Conservation (phyloP, 2,329 filamentous ascomycete species). For the Chaetomium globosum region DNA sequence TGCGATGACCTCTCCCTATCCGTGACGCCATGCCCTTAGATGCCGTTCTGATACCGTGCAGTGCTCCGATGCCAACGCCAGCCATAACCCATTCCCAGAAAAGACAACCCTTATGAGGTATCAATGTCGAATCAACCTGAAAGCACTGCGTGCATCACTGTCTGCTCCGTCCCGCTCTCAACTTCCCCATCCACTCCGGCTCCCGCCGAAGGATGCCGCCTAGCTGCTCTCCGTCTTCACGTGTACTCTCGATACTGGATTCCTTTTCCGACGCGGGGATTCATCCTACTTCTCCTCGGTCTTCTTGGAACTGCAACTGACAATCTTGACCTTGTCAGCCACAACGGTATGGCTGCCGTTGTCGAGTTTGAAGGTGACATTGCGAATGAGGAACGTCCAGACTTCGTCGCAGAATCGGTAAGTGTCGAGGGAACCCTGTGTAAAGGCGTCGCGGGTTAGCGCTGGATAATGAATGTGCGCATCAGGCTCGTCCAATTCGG, state of each 20-base stretch:
- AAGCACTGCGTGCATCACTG: too few relatives aligned
- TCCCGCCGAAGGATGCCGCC: not conserved
- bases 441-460: constrained; percentile 16
- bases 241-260: not conserved
- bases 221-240: not conserved
- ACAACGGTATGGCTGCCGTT: constrained; percentile 70
- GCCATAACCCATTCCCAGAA: constrained; percentile 7
- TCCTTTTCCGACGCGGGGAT: not conserved
- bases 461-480: not conserved
- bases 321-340: constrained; percentile 96
- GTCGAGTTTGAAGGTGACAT: constrained; percentile 98
- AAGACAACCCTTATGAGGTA: not conserved
- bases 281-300: constrained; percentile 42
- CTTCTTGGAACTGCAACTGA: constrained; percentile 90
- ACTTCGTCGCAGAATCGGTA: constrained; percentile 99
- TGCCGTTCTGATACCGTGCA: not conserved
- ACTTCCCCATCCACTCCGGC: not conserved
- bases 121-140: not conserved
- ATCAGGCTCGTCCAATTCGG: not conserved
- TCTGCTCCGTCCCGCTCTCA: not conserved
- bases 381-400: constrained; percentile 99
- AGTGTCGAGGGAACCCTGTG: constrained; percentile 84
- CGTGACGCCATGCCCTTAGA: constrained; percentile 4
- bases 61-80: constrained; percentile 15
- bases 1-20: not conserved